A percentile compares a stretch with the other conserved stretches of the same genome.
Evolutionary conservation across 805 yeast genomes (phyloP).

Genomic region (Tetrapisispora arboricola): DNA sequence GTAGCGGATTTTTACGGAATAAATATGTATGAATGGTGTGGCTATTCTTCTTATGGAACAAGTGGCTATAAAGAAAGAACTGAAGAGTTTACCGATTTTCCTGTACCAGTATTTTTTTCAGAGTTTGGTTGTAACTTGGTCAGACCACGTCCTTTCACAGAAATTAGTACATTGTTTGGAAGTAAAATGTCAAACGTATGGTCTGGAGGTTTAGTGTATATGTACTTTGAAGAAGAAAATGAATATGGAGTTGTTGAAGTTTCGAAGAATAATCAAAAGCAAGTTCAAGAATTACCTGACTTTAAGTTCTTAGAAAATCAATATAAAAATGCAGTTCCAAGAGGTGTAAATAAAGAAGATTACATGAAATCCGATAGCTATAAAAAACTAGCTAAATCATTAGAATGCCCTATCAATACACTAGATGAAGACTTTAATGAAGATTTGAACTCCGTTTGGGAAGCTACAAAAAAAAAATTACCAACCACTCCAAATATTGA

Average conservation of each 20-base stretch:
- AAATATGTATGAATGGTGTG: conserved; percentile 88
- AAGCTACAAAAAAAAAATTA: conserved; percentile 40
- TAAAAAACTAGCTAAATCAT: neutral
- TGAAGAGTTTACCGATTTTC: conserved; percentile 48
- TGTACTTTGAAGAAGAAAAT: conserved; percentile 72
- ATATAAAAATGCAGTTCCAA: conserved; percentile 40
- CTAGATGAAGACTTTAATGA: neutral
- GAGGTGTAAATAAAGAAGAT: conserved; percentile 22
- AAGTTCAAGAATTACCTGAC: conserved; percentile 48
- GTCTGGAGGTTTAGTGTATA: conserved; percentile 81
- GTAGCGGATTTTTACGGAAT: conserved; percentile 71
- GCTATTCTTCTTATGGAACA: conserved; percentile 44
- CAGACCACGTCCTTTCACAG: conserved; percentile 62
- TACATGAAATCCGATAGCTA: conserved; percentile 37
- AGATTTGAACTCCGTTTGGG: conserved; percentile 36
- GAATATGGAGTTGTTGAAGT: conserved; percentile 60
- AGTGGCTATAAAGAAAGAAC: conserved; percentile 65
- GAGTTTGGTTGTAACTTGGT: conserved; percentile 71
- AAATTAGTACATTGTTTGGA: conserved; percentile 55
- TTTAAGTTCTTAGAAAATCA: conserved; percentile 47
- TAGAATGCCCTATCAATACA: conserved; percentile 11
- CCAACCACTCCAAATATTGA: conserved; percentile 61
- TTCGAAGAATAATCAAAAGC: conserved; percentile 25
- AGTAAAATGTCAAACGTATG: conserved; percentile 64
- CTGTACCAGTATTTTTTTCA: conserved; percentile 67